phyloP scores from a whole-genome alignment of 225 moss, liverwort and hornwort species.

The Neckera pumila region DNA sequence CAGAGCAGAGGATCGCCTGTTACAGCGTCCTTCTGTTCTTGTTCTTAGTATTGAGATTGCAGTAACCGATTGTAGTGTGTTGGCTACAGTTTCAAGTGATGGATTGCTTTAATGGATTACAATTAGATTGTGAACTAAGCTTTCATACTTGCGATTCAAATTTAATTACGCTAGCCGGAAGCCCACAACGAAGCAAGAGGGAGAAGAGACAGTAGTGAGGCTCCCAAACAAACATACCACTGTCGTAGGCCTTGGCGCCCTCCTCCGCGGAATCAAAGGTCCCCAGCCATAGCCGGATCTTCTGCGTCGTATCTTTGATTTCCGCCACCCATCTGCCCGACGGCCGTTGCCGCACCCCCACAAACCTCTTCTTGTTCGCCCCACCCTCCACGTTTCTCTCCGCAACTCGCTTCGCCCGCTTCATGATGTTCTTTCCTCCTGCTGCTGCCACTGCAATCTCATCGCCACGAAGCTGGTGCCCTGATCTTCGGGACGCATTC shows the following conservation, averaged over 20 bases:
- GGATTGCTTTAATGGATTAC: background rate
- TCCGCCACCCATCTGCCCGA: constrained; percentile 95
- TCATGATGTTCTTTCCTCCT: constrained; percentile 7
- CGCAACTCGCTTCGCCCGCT: constrained; percentile 17
- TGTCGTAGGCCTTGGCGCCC: constrained; percentile 82
- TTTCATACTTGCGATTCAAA: background rate
- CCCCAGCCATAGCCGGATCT: constrained; percentile 92
- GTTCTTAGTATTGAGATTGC: background rate
- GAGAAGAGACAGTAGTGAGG: background rate
- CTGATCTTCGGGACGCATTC: constrained; percentile 13
- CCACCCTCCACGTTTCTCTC: background rate
- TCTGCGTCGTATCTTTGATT: constrained; percentile 97
- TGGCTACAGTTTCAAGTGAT: background rate
- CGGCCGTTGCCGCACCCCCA: constrained; percentile 86
- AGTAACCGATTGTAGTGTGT: background rate
- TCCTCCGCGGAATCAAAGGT: constrained; percentile 90
- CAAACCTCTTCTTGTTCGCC: constrained; percentile 62
- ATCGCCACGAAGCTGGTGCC: background rate
- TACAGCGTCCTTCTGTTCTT: background rate
- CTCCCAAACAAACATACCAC: background rate
- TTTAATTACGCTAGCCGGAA: too few species aligned
- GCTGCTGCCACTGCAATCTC: background rate
- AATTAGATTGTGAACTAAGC: background rate
- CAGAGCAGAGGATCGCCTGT: too few species aligned
- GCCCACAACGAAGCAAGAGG: background rate